Percentiles rank a stretch among this genome's conserved stretches.
phyloP scores from a whole-genome alignment of 345 rosid genomes.

The Draba incana region DNA sequence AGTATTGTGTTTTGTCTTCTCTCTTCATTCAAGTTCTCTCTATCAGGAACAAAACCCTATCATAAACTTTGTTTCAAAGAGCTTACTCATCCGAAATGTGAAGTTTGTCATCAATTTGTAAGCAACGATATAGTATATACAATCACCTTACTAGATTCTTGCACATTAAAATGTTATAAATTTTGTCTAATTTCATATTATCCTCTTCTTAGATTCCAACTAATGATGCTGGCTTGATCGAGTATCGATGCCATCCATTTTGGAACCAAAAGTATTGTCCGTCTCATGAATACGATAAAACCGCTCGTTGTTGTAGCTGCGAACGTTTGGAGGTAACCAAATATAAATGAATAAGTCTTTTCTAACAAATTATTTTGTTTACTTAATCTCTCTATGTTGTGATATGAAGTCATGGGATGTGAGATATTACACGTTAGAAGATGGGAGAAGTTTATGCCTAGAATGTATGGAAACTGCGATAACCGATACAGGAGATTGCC shows the following conservation, averaged over 20 bases:
- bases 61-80: constrained; percentile 94
- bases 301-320: constrained; percentile 93
- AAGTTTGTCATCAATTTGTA: constrained; percentile 94
- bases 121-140: constrained; percentile 35
- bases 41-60: constrained; percentile 70
- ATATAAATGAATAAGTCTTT: background rate
- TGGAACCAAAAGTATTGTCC: constrained; percentile 98
- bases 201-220: constrained; percentile 65
- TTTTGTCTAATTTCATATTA: background rate
- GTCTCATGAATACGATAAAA: constrained; percentile 77
- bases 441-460: constrained; percentile 80
- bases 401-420: constrained; percentile 60
- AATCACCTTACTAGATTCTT: constrained; percentile 1
- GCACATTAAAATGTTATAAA: background rate
- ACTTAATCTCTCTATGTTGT: background rate
- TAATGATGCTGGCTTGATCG: constrained; percentile 83
- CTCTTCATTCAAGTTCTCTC: constrained; percentile 73
- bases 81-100: constrained; percentile 91
- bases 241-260: constrained; percentile 94
- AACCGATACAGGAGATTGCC: constrained; percentile 95
- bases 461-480: constrained; percentile 97
- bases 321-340: constrained; percentile 86
- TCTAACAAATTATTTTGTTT: background rate
- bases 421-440: constrained; percentile 67
- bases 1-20: constrained; percentile 41